phyloP scores from a whole-genome alignment of 495 filamentous ascomycete species.

The Neurospora tetraspora region DNA sequence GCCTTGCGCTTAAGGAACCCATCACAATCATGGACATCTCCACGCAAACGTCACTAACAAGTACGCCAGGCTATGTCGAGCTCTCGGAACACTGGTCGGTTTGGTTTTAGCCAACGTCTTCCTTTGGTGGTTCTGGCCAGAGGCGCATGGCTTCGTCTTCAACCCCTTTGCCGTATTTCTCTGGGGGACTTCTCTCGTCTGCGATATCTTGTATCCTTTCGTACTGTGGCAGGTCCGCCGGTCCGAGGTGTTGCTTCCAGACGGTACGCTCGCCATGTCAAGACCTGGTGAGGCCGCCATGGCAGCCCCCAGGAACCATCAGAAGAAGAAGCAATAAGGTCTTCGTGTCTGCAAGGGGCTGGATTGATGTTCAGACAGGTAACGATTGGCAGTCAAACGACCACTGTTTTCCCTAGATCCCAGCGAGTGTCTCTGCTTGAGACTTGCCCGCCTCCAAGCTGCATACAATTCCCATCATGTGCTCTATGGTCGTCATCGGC shows the following conservation, averaged over 20 bases:
- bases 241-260: slow-evolving; percentile 20
- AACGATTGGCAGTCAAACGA: background rate
- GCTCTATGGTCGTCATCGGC: background rate
- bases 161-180: slow-evolving; percentile 25
- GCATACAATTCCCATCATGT: background rate
- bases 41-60: background rate
- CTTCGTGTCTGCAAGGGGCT: background rate
- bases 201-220: slow-evolving; percentile 30
- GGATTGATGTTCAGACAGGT: background rate
- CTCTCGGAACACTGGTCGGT: slow-evolving; percentile 27
- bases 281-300: background rate
- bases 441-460: background rate
- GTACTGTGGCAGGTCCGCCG: slow-evolving; percentile 23
- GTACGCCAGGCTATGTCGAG: slow-evolving; percentile 21
- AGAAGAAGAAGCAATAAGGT: background rate
- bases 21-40: background rate
- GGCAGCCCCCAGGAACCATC: background rate
- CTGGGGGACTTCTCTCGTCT: slow-evolving; percentile 19
- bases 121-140: slow-evolving; percentile 33
- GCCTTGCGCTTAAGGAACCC: too few species aligned
- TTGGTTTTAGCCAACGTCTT: slow-evolving; percentile 19
- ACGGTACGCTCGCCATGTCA: slow-evolving; percentile 18
- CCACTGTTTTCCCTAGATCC: background rate
- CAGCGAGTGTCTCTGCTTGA: background rate
- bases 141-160: slow-evolving; percentile 29